A percentile compares a stretch with the other conserved stretches of the same genome.
Evolutionary conservation across 2,329 filamentous ascomycete genomes (phyloP).

Genomic region (Colletotrichum liriopes): DNA sequence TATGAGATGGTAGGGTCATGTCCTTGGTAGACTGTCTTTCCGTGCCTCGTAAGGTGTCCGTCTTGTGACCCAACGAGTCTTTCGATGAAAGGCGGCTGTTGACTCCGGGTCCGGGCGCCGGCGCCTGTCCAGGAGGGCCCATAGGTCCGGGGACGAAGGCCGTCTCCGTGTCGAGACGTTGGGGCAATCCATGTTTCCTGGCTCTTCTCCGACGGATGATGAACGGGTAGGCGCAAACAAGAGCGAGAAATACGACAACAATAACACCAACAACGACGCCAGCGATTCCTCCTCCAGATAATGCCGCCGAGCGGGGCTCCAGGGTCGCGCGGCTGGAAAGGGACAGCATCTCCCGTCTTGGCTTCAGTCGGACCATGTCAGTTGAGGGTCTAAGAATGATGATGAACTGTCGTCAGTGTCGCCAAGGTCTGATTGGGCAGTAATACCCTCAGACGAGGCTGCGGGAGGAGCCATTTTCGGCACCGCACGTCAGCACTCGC

Average conservation of each 20-base stretch:
- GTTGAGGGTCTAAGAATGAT: constrained; percentile 29
- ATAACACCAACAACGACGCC: constrained; percentile 56
- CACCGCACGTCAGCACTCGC: constrained; percentile 43
- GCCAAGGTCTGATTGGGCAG: constrained; percentile 43
- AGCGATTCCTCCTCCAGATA: constrained; percentile 53
- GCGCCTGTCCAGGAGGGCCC: constrained; percentile 51
- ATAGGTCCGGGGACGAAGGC: constrained; percentile 45
- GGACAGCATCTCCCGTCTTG: constrained; percentile 8
- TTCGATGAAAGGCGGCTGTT: constrained; percentile 33
- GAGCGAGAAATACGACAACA: constrained; percentile 49
- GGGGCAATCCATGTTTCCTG: constrained; percentile 45
- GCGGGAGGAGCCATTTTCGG: constrained; percentile 44
- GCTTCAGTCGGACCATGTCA: constrained; percentile 21
- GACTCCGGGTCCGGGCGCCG: constrained; percentile 29
- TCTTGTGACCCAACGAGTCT: constrained; percentile 34
- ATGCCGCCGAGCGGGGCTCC: constrained; percentile 49
- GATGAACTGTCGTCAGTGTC: constrained; percentile 39
- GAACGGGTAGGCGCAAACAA: constrained; percentile 59
- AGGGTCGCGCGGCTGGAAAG: constrained; percentile 46
- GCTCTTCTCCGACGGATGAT: constrained; percentile 52
- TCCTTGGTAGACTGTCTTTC: constrained; percentile 37
- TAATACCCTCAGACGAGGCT: constrained; percentile 43
- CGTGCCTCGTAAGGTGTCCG: constrained; percentile 23
- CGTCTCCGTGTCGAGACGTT: constrained; percentile 51
- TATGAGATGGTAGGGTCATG: constrained; percentile 18